These are phyloP conservation scores for Paragyromitra xinjiangensis DNA, from an alignment of 495 filamentous ascomycete genomes.

Conservation along the genomic window DNA sequence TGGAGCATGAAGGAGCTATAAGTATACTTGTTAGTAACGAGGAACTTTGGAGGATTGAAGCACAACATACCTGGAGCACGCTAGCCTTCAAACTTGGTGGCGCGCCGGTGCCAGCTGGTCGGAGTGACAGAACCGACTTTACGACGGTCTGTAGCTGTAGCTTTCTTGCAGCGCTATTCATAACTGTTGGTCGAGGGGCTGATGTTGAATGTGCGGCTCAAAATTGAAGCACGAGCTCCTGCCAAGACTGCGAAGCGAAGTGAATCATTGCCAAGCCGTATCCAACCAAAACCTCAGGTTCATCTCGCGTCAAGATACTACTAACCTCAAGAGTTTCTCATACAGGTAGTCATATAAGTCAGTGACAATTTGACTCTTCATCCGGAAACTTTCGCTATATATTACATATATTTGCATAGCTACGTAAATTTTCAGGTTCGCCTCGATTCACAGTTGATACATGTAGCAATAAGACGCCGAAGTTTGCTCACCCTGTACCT, in stretches of 20 bases:
- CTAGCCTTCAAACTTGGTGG: constrained; percentile 43
- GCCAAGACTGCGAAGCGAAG: not conserved
- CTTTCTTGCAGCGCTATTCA: constrained; percentile 47
- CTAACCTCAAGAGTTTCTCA: too few species aligned
- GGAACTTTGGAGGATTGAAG: not conserved
- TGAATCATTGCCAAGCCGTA: constrained; percentile 34
- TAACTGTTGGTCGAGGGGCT: constrained; percentile 23
- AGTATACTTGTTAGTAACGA: constrained; percentile 20
- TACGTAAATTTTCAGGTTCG: too few species aligned
- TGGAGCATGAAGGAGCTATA: constrained; percentile 85
- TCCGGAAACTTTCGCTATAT: too few species aligned
- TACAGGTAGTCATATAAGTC: too few species aligned
- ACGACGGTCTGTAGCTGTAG: constrained; percentile 47
- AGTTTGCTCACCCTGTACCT: too few species aligned
- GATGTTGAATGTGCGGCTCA: constrained; percentile 44
- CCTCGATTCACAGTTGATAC: too few species aligned
- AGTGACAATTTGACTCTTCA: too few species aligned
- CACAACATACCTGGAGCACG: constrained; percentile 35
- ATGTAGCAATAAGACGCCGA: too few species aligned
- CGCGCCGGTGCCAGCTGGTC: constrained; percentile 34
- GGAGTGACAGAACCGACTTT: constrained; percentile 48
- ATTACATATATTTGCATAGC: too few species aligned
- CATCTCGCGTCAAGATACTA: too few species aligned
- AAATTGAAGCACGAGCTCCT: constrained; percentile 31
- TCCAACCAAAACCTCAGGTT: not conserved